Percentiles rank a stretch among this genome's conserved stretches.
phyloP scores from a whole-genome alignment of 257 asterid species.

The Scutellaria minor region DNA sequence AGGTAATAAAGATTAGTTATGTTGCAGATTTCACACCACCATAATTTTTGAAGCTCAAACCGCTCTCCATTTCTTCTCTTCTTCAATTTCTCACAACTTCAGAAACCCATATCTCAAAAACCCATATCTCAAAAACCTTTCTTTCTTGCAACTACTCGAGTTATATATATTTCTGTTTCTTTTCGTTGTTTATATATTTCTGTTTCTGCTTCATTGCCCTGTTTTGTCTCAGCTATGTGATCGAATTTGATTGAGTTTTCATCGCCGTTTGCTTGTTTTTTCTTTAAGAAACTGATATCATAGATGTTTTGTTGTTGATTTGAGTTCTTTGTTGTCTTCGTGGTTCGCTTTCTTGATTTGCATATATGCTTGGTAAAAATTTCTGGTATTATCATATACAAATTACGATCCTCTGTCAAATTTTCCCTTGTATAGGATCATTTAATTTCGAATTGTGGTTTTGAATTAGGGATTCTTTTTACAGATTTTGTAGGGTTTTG shows the following conservation, averaged over 20 bases:
- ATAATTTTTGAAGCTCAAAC: constrained; percentile 39
- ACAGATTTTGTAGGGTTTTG: constrained; percentile 7
- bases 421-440: not conserved
- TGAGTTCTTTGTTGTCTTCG: not conserved
- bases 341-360: constrained; percentile 22
- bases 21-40: constrained; percentile 36
- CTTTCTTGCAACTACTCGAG: not conserved
- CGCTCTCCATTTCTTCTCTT: constrained; percentile 39
- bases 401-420: constrained; percentile 28
- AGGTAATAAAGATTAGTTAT: constrained; percentile 38
- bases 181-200: not conserved
- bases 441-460: constrained; percentile 25
- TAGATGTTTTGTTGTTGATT: not conserved
- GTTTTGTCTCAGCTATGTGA: constrained; percentile 20
- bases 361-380: constrained; percentile 29
- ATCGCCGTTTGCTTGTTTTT: constrained; percentile 6
- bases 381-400: not conserved
- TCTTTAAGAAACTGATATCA: constrained; percentile 1
- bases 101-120: constrained; percentile 29
- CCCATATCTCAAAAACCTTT: constrained; percentile 21
- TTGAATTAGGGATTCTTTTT: constrained; percentile 9
- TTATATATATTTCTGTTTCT: not conserved
- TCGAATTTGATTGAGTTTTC: constrained; percentile 33
- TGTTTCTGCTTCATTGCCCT: constrained; percentile 29
- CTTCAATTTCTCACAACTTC: constrained; percentile 22